Evolutionary conservation across 2,329 filamentous ascomycete species (phyloP).

Genomic region (Rhinocladiella mackenziei): DNA sequence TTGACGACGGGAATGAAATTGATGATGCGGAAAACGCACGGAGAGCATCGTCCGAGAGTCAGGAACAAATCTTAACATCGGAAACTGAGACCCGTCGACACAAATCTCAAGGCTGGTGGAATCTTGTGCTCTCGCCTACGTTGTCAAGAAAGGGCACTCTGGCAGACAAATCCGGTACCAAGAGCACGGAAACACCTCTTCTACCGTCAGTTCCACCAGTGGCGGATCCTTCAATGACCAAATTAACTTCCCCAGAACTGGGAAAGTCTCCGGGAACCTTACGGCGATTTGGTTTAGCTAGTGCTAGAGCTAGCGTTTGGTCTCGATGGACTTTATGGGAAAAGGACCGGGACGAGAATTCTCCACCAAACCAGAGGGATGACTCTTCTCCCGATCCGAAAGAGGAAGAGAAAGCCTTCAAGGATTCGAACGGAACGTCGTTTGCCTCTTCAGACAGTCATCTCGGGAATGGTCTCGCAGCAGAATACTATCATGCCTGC

Average conservation of each 20-base stretch:
- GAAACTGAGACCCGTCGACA: slow-evolving; percentile 33
- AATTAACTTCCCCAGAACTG: slow-evolving; percentile 25
- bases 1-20: slow-evolving; percentile 6
- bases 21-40: slow-evolving; percentile 1
- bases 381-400: not conserved
- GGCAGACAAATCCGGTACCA: slow-evolving; percentile 31
- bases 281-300: slow-evolving; percentile 25
- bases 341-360: slow-evolving; percentile 14
- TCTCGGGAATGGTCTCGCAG: slow-evolving; percentile 23
- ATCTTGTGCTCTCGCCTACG: slow-evolving; percentile 44
- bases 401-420: not conserved
- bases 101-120: slow-evolving; percentile 50
- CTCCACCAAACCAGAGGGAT: not conserved
- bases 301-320: slow-evolving; percentile 26
- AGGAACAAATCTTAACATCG: slow-evolving; percentile 32
- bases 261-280: slow-evolving; percentile 38
- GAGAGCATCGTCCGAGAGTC: slow-evolving; percentile 32
- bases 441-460: not conserved
- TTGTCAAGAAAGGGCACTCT: slow-evolving; percentile 38
- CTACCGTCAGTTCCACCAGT: slow-evolving; percentile 13
- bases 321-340: slow-evolving; percentile 30
- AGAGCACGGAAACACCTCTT: slow-evolving; percentile 11
- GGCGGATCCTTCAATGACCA: slow-evolving; percentile 4
- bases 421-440: not conserved
- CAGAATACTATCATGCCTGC: slow-evolving; percentile 39